Base-by-base conservation (phyloP, 2,329 filamentous ascomycete genomes). In the Calonectria henricotiae region DNA sequence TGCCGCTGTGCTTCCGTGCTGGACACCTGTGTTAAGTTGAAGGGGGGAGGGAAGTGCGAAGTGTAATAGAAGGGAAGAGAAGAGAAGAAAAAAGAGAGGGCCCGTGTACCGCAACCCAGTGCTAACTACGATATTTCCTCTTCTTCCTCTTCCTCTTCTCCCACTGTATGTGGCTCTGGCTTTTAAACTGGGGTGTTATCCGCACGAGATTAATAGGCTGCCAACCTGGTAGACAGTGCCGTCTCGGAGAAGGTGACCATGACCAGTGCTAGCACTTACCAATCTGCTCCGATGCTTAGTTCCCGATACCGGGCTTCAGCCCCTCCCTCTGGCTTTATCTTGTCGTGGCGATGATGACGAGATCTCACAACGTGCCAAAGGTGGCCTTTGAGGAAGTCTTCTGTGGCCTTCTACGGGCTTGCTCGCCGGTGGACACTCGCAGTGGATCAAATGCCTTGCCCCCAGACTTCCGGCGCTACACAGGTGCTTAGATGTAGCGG, bases 361-460 rank as follows among this genome's bases (percentile, higher is more conserved):
- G 43, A 41, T 60, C 49, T 49, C 37, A 35, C 54, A 58, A 60
- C 37, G 64, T n/a, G 30, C 20, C n/a, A 20, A 20, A 61, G 61
- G 32, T 37, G 43, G 47, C 49, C 39, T 43, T 63, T 32, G 32
- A 44, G n/a, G 37, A 58, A n/a, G 25, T 46, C 30, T 69, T 69
- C 67, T 62, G 35, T 30, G 27, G 43, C 62, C 54, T 69, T 69
- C 62, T 51, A 46, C 54, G 43, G 54, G 23, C 63, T 46, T 37
- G 51, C 37, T 37, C 37, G n/a, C 54, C 47, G 39, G 51, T 15
- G 17, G 43, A 44, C 44, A 35, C 37, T 41, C 67, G 35, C 60
- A 39, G 67, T 69, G 54, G 67, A 69, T 65, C 67, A 64, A 65
- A 64, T 60, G 13, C 62, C 62, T 60, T 44, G 44, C 54, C 51